These are phyloP conservation scores for Pinus tabuliformis DNA, from an alignment of 75 land plant genomes.

Conservation along the genomic window DNA sequence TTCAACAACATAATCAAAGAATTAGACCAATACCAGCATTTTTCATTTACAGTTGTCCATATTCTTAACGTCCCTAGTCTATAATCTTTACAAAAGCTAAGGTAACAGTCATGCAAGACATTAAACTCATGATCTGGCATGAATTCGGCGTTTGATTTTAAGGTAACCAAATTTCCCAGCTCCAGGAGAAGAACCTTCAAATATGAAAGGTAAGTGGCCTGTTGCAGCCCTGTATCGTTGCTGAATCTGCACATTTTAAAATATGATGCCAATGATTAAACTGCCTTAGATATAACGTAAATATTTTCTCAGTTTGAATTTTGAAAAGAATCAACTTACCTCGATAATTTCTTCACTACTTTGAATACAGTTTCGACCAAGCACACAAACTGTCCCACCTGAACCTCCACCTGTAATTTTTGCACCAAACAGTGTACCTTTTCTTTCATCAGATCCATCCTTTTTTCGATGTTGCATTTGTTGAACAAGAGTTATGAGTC, in stretches of 20 bases:
- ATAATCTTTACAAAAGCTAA: too few species aligned
- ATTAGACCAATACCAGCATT: too few species aligned
- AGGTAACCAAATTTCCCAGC: conserved; percentile 91
- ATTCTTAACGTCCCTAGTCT: too few species aligned
- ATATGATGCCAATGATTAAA: neutral
- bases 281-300: neutral
- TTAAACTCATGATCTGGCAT: neutral
- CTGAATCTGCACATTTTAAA: conserved; percentile 57
- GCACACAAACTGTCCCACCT: conserved; percentile 92
- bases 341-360: conserved; percentile 71
- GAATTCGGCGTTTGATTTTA: conserved; percentile 40
- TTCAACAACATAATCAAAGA: too few species aligned
- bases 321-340: conserved; percentile 30
- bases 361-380: conserved; percentile 53
- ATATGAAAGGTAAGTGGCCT: conserved; percentile 75
- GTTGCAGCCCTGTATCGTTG: conserved; percentile 81
- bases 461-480: conserved; percentile 57
- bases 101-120: too few species aligned
- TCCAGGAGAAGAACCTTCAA: conserved; percentile 95
- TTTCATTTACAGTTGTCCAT: too few species aligned
- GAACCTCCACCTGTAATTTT: conserved; percentile 98
- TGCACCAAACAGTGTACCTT: conserved; percentile 74
- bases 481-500: conserved; percentile 77
- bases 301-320: neutral
- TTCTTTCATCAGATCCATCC: conserved; percentile 20